phyloP scores from a whole-genome alignment of 192 early-diverging fungal genomes.

The Helicostylum pulchrum region DNA sequence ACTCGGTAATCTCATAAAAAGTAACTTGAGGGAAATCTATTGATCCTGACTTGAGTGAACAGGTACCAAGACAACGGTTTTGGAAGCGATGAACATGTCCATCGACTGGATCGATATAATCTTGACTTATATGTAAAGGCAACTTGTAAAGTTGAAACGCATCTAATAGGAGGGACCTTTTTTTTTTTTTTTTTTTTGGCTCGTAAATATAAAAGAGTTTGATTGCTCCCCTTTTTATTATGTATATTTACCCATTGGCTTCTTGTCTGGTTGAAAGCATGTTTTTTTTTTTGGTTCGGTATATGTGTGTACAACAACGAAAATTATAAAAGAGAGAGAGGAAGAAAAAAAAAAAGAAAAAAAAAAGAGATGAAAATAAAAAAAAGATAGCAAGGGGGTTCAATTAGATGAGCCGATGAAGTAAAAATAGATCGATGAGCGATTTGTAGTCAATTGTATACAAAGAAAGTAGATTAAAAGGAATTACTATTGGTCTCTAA shows the following conservation, averaged over 20 bases:
- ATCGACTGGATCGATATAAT: conserved; percentile 3
- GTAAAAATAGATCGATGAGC: background rate
- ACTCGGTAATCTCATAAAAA: conserved; percentile 23
- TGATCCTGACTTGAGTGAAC: conserved; percentile 6
- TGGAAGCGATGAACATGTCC: background rate
- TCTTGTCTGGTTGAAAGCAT: too few relatives aligned
- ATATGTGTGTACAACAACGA: too few relatives aligned
- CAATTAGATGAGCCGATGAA: conserved; percentile 3
- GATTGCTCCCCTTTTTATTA: background rate
- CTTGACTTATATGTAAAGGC: background rate
- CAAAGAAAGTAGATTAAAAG: background rate
- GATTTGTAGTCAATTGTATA: background rate
- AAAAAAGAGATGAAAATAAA: background rate
- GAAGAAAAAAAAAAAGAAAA: background rate
- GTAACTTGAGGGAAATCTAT: conserved; percentile 6
- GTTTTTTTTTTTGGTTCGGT: too few relatives aligned
- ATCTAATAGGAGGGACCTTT: background rate
- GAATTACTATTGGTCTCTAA: background rate
- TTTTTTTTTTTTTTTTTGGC: background rate
- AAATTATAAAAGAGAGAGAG: background rate
- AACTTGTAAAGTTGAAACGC: conserved; percentile 1
- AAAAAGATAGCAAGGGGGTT: background rate
- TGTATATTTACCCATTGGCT: background rate
- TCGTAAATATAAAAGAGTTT: background rate
- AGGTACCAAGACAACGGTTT: conserved; percentile 8